Base-by-base conservation (phyloP, 1,284 basidiomycete genomes). In the Rhodofomes roseus region DNA sequence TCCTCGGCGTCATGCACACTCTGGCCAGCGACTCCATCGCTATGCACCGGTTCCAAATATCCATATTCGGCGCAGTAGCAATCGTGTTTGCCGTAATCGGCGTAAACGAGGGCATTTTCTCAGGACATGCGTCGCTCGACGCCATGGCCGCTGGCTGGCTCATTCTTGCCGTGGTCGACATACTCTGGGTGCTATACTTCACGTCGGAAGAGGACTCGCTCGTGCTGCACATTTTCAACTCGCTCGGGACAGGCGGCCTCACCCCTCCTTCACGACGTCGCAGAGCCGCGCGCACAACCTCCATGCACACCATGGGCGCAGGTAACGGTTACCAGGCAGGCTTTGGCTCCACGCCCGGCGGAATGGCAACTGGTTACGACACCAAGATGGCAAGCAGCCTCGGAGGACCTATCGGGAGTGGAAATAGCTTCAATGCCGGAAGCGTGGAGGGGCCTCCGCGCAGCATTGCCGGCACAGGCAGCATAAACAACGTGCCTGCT, bases 141-240 rank as follows among this genome's bases (percentile, higher is more conserved):
- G 94, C 95, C 5, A 87, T 94, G 78, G 92, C 90, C 29, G 95
- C 93, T 5, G 96, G 96, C 63, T 98, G 93, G 92, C 85, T 99
- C 68, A 85, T 99, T 63, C 84, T 96, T 57, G 82, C 94, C 36
- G 85, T 98, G 62, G 92, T 95, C 62, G 77, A 97, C 81, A 91
- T 98, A 71, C 75, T 98, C 62, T 98, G 96, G 96, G 84, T 97
- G 22, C 83, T 98, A 63, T 98, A 93, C 80, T 94, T 99, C 73
- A 96, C 96, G 4, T 91, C 95, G 1, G 96, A 98, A 71, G 95
- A 98, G 68, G 95, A 95, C 71, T 92, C 95, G 1, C 85, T 93
- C 65, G 75, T 86, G 54, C 83, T 93, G 58, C 82, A 93, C 72
- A 68, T 96, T 61, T 91, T 98, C 82, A 95, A 94, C 74, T 83